phyloP scores from a whole-genome alignment of 257 asterid species.

The Misopates orontium region DNA sequence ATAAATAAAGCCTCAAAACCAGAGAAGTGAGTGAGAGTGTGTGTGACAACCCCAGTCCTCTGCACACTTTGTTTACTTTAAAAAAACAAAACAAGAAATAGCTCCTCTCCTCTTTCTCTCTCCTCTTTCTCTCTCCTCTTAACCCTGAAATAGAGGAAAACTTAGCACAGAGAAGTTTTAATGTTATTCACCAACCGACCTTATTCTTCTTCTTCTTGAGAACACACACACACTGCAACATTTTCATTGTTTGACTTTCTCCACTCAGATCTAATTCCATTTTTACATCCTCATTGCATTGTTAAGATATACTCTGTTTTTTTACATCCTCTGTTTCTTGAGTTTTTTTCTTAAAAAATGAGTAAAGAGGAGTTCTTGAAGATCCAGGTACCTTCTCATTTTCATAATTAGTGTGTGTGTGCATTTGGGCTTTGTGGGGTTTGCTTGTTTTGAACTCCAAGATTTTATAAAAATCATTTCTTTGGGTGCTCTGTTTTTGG shows the following conservation, averaged over 20 bases:
- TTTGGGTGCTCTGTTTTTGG: constrained; percentile 9
- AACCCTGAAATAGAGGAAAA: constrained; percentile 46
- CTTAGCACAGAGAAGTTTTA: constrained; percentile 45
- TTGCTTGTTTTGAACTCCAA: constrained; percentile 28
- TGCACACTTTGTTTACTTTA: background rate
- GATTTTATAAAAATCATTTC: constrained; percentile 16
- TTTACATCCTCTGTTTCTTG: constrained; percentile 20
- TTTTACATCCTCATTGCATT: constrained; percentile 20
- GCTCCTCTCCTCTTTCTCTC: constrained; percentile 10
- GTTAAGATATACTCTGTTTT: too few relatives aligned
- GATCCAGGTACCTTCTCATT: constrained; percentile 69
- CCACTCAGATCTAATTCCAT: constrained; percentile 53
- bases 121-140: constrained; percentile 25
- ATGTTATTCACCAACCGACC: constrained; percentile 58
- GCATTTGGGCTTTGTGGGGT: constrained; percentile 31
- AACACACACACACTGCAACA: constrained; percentile 21
- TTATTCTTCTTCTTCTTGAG: constrained; percentile 26
- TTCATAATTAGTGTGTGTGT: constrained; percentile 4
- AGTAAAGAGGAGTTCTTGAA: constrained; percentile 95
- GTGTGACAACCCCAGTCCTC: constrained; percentile 8
- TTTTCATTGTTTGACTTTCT: constrained; percentile 20
- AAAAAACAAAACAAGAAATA: background rate
- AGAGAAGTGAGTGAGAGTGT: too few relatives aligned
- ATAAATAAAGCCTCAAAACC: constrained; percentile 30
- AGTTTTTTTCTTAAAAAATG: constrained; percentile 44